Evolutionary conservation across 2,329 filamentous ascomycete genomes (phyloP), one percentile per base, ranked within the genome.

Genomic region (Clarireedia paspali): DNA sequence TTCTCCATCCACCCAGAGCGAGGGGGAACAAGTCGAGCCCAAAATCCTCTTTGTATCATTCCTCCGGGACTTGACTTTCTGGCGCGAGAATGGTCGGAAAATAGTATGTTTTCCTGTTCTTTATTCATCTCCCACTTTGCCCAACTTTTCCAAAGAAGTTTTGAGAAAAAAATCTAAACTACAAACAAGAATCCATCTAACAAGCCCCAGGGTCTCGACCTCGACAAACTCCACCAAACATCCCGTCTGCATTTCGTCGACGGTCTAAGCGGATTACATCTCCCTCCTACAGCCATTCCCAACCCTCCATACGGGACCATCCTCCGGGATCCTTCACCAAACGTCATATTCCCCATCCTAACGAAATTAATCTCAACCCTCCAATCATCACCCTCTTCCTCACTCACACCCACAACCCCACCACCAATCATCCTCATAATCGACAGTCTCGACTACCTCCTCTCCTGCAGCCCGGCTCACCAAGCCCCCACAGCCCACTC

Each of bases 11-110:
- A 23, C 26, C 14, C n/a, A 34, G 24, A 49, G 20, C 54, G 46
- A 55, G 67, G 42, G 45, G 30, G 66, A 72, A 64, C 67, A 58
- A 14, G 67, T 67, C 10, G 72, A 73, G 45, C 72, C 70, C 26
- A 78, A 75, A 50, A 79, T 96, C 0, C 76, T 96, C 3, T 75
- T 96, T 3, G 83, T 94, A 57, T 95, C 88, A 73, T 96, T 94
- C 72, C 74, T 95, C 71, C 80, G 89, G 58, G 87, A 92, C 64
- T 81, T 79, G 60, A 74, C 80, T 1, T 95, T 95, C 68, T 96
- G 91, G 90, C 83, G 76, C 60, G 81, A 85, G 3, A 85, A 88
- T 50, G 79, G 79, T 2, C 79, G 82, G 53, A 85, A 85, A 70
- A 71, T 90, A 66, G 87, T 89, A 72, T 61, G 77, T 69, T 50